Evolutionary conservation across 768 basidiomycete genomes (phyloP).

Genomic region (Trametes elegans): DNA sequence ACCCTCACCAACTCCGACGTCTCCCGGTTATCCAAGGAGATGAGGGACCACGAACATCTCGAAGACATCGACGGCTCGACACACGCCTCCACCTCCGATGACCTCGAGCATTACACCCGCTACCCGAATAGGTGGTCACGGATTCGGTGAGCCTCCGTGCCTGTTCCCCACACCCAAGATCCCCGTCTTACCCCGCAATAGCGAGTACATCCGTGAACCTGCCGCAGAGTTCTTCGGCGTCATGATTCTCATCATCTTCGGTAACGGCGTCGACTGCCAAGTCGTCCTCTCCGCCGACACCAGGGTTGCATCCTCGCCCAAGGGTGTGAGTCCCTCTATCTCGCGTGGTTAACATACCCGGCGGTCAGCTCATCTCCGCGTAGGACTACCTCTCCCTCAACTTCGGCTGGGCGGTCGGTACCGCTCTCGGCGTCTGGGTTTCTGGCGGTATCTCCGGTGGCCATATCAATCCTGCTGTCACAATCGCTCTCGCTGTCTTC

Average conservation of each 20-base stretch:
- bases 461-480: conserved; percentile 54
- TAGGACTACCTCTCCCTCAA: conserved; percentile 49
- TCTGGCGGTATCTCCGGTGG: conserved; percentile 68
- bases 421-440: conserved; percentile 68
- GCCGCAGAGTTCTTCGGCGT: conserved; percentile 64
- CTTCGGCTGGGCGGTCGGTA: conserved; percentile 58
- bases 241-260: conserved; percentile 58
- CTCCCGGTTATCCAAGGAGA: conserved; percentile 12
- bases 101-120: conserved; percentile 31
- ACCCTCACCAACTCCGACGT: conserved; percentile 15
- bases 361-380: neutral
- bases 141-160: conserved; percentile 43
- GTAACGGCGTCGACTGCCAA: conserved; percentile 57
- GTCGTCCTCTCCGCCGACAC: conserved; percentile 47
- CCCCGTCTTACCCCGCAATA: neutral
- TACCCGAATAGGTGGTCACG: conserved; percentile 56
- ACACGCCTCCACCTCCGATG: neutral
- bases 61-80: neutral
- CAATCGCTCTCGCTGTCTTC: conserved; percentile 63
- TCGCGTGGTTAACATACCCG: neutral
- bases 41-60: conserved; percentile 2
- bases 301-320: conserved; percentile 44
- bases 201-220: conserved; percentile 48
- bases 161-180: neutral
- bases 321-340: conserved; percentile 44